phyloP scores from a whole-genome alignment of 106 monocot genomes.

The Apostasia ramifera region DNA sequence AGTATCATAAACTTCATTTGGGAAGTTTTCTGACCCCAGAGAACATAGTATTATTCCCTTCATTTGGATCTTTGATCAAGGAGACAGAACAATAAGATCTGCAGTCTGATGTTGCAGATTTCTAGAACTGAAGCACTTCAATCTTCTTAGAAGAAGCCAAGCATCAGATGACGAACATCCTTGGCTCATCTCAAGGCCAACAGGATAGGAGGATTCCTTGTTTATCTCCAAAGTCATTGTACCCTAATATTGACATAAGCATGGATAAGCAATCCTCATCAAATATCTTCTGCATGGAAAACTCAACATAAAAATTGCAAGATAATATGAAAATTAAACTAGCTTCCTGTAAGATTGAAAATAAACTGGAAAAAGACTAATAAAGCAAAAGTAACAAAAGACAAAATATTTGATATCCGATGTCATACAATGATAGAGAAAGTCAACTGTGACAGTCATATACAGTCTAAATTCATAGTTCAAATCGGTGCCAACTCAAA shows the following conservation, averaged over 20 bases:
- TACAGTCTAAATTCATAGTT: too few species aligned
- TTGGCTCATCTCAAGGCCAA: constrained; percentile 57
- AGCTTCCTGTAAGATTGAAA: not conserved
- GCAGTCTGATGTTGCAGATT: not conserved
- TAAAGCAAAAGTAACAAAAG: too few species aligned
- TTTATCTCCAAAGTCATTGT: constrained; percentile 58
- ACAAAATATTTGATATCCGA: too few species aligned
- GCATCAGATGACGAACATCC: constrained; percentile 52
- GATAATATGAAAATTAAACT: not conserved
- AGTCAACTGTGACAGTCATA: too few species aligned
- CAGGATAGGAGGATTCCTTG: constrained; percentile 31
- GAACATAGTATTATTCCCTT: too few species aligned
- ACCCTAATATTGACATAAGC: constrained; percentile 35
- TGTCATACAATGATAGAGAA: too few species aligned
- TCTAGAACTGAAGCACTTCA: constrained; percentile 23
- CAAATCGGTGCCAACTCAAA: too few species aligned
- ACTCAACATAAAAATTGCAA: not conserved
- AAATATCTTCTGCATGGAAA: not conserved
- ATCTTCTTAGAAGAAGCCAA: constrained; percentile 54
- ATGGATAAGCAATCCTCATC: not conserved
- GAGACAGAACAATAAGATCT: constrained; percentile 23
- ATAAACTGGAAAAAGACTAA: not conserved
- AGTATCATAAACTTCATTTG: too few species aligned
- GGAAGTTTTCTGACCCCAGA: too few species aligned
- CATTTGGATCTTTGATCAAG: constrained; percentile 5